Percentiles rank a stretch among this genome's conserved stretches.
These are phyloP conservation scores for Mycena rosella DNA, from an alignment of 768 basidiomycete genomes.

Conservation along the genomic window DNA sequence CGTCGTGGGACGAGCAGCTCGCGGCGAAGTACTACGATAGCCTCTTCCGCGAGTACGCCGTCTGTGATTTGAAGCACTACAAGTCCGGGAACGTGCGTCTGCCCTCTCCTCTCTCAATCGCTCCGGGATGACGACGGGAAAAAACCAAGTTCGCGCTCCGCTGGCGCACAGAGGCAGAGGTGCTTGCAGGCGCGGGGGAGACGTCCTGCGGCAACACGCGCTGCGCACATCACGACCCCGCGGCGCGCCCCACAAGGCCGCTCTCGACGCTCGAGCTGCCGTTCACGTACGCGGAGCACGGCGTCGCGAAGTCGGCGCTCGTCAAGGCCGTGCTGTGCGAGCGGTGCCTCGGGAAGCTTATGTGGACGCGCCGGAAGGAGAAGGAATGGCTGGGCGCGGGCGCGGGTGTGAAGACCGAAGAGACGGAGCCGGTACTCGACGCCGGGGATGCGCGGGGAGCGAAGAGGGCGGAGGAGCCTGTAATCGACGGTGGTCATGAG, in stretches of 20 bases:
- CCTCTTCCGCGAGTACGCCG: constrained; percentile 92
- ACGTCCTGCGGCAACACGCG: constrained; percentile 91
- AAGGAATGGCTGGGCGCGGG: constrained; percentile 49
- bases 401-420: constrained; percentile 14
- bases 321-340: constrained; percentile 93
- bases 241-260: constrained; percentile 36
- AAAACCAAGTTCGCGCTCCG: constrained; percentile 81
- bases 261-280: constrained; percentile 90
- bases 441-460: too few species aligned
- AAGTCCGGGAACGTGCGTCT: constrained; percentile 85
- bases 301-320: constrained; percentile 79
- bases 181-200: constrained; percentile 87
- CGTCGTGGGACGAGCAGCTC: constrained; percentile 86
- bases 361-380: constrained; percentile 85
- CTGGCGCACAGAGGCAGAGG: constrained; percentile 95
- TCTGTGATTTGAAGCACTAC: constrained; percentile 96
- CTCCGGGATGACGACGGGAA: constrained; percentile 2
- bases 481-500: background rate
- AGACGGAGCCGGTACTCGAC: too few species aligned
- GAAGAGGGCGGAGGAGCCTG: background rate
- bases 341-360: constrained; percentile 84
- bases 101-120: background rate
- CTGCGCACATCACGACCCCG: constrained; percentile 73
- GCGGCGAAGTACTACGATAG: constrained; percentile 90
- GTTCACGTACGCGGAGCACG: constrained; percentile 88